Base-by-base conservation (phyloP, 1,284 basidiomycete species). In the Rhodotorula sp. region DNA sequence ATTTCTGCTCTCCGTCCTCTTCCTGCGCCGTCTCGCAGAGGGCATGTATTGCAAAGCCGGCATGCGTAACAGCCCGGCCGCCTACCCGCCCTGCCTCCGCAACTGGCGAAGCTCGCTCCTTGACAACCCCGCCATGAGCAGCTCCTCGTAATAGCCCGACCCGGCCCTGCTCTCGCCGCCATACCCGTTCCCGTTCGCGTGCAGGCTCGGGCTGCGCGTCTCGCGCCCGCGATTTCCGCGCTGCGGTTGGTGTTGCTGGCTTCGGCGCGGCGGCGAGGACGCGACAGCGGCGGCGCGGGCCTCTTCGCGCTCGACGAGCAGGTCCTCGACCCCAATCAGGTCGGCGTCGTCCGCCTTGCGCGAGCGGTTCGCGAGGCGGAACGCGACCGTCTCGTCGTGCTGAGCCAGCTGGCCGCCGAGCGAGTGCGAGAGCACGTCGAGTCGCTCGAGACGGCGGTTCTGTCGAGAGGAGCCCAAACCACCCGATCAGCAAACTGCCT, bases 361-460 rank as follows among this genome's bases (percentile, higher is more conserved):
- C 12, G 64, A 13, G 23, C 60, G 64, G 61, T 65, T 58, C 21
- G 60, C 60, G 49, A 54, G 62, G 17, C 61, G 71, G 69, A 73
- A 73, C 7, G 64, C 53, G 17, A 59, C 65, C 5, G 64, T 49
- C 44, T 61, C n/a, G 34, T 73, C 71, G 58, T 73, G 74, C 23
- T 66, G 41, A 4, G 61, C 54, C n/a, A 73, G 50, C 9, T 64
- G 66, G 10, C 45, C 34, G 34, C 55, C 45, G 8, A 71, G 63
- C 10, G 68, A 52, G 0, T 23, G 16, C 16, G 62, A 53, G 16
- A 67, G 59, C 5, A 41, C 0, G 21, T 44, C 52, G 42, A 73
- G 54, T 10, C 69, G 71, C 7, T 67, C 60, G 19, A 75, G 64
- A 14, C 74, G 68, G 9, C 69, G 68, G 25, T 58, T 7, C 74